Conservation (phyloP, 192 early-diverging fungal species). For the Coemansia sp. region DNA sequence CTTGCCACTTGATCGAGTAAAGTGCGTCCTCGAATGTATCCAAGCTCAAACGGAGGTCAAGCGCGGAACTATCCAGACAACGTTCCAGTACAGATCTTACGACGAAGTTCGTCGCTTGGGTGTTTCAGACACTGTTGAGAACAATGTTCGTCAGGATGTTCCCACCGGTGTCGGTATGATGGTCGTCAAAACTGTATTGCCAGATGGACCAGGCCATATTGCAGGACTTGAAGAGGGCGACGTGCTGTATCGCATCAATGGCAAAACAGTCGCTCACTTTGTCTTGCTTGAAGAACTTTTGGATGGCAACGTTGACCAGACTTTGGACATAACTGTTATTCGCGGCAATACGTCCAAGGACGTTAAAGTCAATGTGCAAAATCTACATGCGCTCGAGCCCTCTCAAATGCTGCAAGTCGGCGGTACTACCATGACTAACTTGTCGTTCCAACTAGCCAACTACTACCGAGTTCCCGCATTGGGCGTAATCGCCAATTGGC, state of each 20-base stretch:
- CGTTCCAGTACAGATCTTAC: constrained; percentile 70
- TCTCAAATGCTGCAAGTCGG: constrained; percentile 84
- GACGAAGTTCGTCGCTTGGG: constrained; percentile 74
- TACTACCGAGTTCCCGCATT: constrained; percentile 67
- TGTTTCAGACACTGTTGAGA: constrained; percentile 66
- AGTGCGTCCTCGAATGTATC: constrained; percentile 64
- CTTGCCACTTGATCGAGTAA: constrained; percentile 74
- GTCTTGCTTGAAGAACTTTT: constrained; percentile 63
- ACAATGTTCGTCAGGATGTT: constrained; percentile 60
- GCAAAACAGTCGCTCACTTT: constrained; percentile 70
- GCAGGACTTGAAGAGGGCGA: constrained; percentile 68
- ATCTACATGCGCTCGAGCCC: constrained; percentile 79
- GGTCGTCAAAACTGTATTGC: constrained; percentile 62
- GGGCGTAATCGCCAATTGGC: constrained; percentile 70
- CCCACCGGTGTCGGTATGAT: constrained; percentile 75
- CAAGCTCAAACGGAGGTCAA: constrained; percentile 60
- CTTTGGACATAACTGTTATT: constrained; percentile 58
- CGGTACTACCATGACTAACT: constrained; percentile 73
- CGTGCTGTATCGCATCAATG: constrained; percentile 68
- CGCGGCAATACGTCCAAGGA: constrained; percentile 60
- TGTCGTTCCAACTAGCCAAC: constrained; percentile 79
- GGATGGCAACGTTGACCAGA: constrained; percentile 63
- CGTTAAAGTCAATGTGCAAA: constrained; percentile 61
- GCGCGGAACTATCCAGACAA: constrained; percentile 76
- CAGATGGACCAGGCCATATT: constrained; percentile 67